Base-by-base conservation (phyloP, 2,329 filamentous ascomycete species). In the Alternaria novae-zelandiae region DNA sequence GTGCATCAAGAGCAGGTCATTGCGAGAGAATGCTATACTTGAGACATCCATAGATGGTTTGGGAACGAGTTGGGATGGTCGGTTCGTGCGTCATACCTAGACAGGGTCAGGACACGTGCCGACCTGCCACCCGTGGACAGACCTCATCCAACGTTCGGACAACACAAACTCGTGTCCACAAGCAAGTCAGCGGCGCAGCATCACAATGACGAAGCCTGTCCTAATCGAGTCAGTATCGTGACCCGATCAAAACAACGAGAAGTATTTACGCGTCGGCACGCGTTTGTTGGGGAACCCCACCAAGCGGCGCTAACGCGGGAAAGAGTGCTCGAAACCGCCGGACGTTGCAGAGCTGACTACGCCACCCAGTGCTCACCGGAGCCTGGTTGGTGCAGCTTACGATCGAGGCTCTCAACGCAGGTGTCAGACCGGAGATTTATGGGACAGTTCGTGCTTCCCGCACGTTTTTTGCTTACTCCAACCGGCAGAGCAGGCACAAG, bases 271-370 rank as follows among this genome's bases (percentile, higher is more conserved):
- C 63, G 63, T 68, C 43, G 65, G 54, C 59, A 66, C 61, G 65
- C 65, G 61, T 72, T 65, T 63, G 69, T 61, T 59, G 64, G 63
- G 68, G n/a, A 28, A 57, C 51, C 51, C 47, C 44, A 66, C 61
- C 47, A 55, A 56, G 54, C 17, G 25, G 50, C 55, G 57, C 63
- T 65, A 67, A 54, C 54, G 62, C 58, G 53, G 56, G 49, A 53
- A 58, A 49, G 58, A 58, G 57, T 41, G 49, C 49, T 57, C 57
- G 54, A 61, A 65, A 64, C 67, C 64, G 64, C 51, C 60, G 55
- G 61, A 54, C 32, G 60, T 68, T 62, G 62, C 66, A 70, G 64
- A 59, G 32, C 51, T 44, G 21, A 53, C 64, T 63, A 61, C 60
- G 61, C 63, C 57, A 61, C 61, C 44, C 28, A 45, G 54, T 50